Evolutionary conservation across 2,329 filamentous ascomycete genomes (phyloP), one percentile per base, ranked within the genome.

Genomic region (Aspergillus caelatus): DNA sequence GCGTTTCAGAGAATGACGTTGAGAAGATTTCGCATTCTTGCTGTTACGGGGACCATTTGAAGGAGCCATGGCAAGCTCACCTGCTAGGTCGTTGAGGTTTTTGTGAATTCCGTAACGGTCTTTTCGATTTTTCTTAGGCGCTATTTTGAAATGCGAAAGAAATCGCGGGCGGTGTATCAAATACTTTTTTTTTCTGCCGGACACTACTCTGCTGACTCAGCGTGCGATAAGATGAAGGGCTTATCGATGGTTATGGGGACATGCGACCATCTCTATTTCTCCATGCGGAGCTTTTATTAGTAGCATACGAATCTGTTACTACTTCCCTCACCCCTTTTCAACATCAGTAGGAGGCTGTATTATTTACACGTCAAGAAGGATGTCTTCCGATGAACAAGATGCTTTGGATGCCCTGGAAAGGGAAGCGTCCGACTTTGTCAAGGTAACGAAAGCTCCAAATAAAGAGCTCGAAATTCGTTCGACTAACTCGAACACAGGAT

Each of bases 361-460:
- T 4, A n/a, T n/a, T 32, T n/a, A 52, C 28, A 32, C 30, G 28
- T 52, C 28, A 39, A 41, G 2, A 66, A 69, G 52, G 64, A 85
- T 85, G 83, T 80, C 80, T 67, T 85, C 89, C 61, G 85, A 88
- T 68, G 91, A 94, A 69, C 83, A 88, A 72, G 91, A 93, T 76
- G 90, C 91, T 53, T 86, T 97, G 67, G 90, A 93, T 74, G 88
- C 89, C 65, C 88, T 97, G 48, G 92, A 94, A 73, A 85, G 88
- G 39, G 93, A 97, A 76, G 89, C 90, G 60, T 96, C 94, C 72
- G 94, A 97, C 76, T 96, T 94, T 74, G 90, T 91, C 75, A 98
- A 97, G 85, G 93, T 58, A 60, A 39, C 21, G 45, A 54, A 41
- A 46, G 48, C 48, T 34, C 48, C 21, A 32, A 52, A 19, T 10